A percentile compares a stretch with the other conserved stretches of the same genome.
Conservation (phyloP, 2,329 filamentous ascomycete genomes). For the Nemania sp. region DNA sequence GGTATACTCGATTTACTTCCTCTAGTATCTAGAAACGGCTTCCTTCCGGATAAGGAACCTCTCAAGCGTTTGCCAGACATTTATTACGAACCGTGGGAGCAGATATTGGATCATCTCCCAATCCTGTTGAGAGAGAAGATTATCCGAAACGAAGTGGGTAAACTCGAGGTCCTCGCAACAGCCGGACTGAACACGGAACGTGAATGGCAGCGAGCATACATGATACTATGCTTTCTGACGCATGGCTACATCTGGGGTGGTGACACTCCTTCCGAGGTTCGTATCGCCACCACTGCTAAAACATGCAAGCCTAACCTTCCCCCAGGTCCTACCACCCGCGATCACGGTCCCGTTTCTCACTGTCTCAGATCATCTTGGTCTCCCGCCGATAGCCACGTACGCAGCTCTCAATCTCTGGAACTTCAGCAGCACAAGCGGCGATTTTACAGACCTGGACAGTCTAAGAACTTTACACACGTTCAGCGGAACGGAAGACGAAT, state of each 20-base stretch:
- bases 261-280: slow-evolving; percentile 77
- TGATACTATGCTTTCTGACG: slow-evolving; percentile 72
- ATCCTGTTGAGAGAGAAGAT: slow-evolving; percentile 70
- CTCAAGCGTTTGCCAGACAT: slow-evolving; percentile 68
- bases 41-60: slow-evolving; percentile 71
- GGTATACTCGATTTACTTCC: slow-evolving; percentile 60
- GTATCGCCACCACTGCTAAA: slow-evolving; percentile 28
- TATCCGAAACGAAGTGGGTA: slow-evolving; percentile 67
- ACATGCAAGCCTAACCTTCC: not conserved
- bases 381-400: slow-evolving; percentile 92
- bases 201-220: slow-evolving; percentile 79
- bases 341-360: slow-evolving; percentile 82
- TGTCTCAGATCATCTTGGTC: slow-evolving; percentile 78
- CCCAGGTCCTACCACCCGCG: slow-evolving; percentile 74
- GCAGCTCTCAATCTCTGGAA: slow-evolving; percentile 92
- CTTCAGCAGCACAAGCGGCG: slow-evolving; percentile 63
- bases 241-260: slow-evolving; percentile 94
- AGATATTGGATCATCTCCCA: slow-evolving; percentile 71
- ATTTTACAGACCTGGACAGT: slow-evolving; percentile 75
- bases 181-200: slow-evolving; percentile 66
- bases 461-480: slow-evolving; percentile 82
- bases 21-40: slow-evolving; percentile 67
- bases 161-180: slow-evolving; percentile 69
- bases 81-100: slow-evolving; percentile 77
- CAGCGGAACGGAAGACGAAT: slow-evolving; percentile 88